phyloP scores from a whole-genome alignment of 495 filamentous ascomycete species.

The Trichoderma gamsii region DNA sequence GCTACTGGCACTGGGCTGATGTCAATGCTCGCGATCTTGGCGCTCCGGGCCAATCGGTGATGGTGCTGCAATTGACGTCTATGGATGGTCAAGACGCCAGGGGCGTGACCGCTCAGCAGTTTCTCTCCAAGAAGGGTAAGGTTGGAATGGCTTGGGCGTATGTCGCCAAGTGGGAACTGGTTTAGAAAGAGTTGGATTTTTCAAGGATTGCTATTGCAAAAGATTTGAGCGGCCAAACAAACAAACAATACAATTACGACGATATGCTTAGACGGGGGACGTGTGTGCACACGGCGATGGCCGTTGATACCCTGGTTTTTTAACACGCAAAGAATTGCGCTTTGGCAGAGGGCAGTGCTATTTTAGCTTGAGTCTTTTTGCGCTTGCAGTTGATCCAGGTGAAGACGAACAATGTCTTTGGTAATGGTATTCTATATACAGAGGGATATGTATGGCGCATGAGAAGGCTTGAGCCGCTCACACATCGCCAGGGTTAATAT shows the following conservation, averaged over 20 bases:
- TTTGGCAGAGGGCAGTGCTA: not conserved
- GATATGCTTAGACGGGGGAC: not conserved
- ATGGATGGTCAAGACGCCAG: constrained; percentile 59
- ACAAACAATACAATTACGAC: not conserved
- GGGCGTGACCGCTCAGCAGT: constrained; percentile 64
- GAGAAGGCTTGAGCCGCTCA: too few species aligned
- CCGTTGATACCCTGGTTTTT: not conserved
- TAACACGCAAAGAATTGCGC: not conserved
- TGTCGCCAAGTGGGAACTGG: constrained; percentile 66
- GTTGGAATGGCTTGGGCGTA: constrained; percentile 55
- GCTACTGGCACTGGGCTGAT: constrained; percentile 69
- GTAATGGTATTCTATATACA: not conserved
- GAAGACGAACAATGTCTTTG: not conserved
- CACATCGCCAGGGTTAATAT: too few species aligned
- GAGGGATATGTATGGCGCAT: too few species aligned
- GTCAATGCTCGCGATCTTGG: constrained; percentile 60
- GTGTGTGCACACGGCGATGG: not conserved
- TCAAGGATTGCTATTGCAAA: not conserved
- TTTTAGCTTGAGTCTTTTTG: not conserved
- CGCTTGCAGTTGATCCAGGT: not conserved
- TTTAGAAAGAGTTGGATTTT: constrained; percentile 29
- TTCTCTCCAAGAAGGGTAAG: constrained; percentile 50
- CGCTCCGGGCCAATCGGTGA: constrained; percentile 58
- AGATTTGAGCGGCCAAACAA: not conserved
- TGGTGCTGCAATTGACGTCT: constrained; percentile 55